These are phyloP conservation scores for Hypoxylon sp. DNA, from an alignment of 2,329 filamentous ascomycete species.

Conservation along the genomic window DNA sequence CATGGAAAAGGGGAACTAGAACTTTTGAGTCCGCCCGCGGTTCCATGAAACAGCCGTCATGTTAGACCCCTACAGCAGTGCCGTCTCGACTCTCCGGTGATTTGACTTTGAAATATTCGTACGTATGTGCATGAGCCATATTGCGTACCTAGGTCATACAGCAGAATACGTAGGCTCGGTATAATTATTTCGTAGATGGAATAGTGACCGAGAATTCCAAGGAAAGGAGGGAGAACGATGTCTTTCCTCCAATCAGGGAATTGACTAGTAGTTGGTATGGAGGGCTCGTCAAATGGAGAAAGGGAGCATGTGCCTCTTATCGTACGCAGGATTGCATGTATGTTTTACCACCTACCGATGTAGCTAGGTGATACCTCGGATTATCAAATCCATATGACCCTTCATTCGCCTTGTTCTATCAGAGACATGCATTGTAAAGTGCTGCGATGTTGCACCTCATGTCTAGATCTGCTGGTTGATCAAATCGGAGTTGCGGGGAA, in stretches of 20 bases:
- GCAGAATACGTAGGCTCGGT: background rate
- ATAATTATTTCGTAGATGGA: conserved; percentile 2
- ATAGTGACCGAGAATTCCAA: conserved; percentile 16
- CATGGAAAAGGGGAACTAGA: conserved; percentile 32
- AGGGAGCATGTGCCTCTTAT: conserved; percentile 17
- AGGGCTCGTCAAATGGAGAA: conserved; percentile 18
- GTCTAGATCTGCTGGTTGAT: conserved; percentile 35
- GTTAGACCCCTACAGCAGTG: conserved; percentile 21
- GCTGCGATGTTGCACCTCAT: conserved; percentile 18
- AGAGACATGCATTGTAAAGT: conserved; percentile 14
- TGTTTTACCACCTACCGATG: conserved; percentile 24
- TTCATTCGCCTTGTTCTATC: conserved; percentile 13
- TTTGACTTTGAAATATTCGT: conserved; percentile 33
- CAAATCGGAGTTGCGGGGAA: conserved; percentile 43
- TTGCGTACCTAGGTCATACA: conserved; percentile 12
- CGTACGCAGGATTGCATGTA: conserved; percentile 3
- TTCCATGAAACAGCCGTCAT: conserved; percentile 40
- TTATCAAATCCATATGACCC: conserved; percentile 19
- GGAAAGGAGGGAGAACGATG: conserved; percentile 9
- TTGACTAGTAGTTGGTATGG: conserved; percentile 4
- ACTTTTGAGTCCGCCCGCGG: conserved; percentile 31
- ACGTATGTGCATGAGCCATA: conserved; percentile 15
- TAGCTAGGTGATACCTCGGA: conserved; percentile 18
- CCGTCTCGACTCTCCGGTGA: conserved; percentile 22
- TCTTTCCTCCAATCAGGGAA: conserved; percentile 10